These are phyloP conservation scores for Phytopythium ostracodes DNA, from an alignment of 352 stramenopile species.

Conservation along the genomic window DNA sequence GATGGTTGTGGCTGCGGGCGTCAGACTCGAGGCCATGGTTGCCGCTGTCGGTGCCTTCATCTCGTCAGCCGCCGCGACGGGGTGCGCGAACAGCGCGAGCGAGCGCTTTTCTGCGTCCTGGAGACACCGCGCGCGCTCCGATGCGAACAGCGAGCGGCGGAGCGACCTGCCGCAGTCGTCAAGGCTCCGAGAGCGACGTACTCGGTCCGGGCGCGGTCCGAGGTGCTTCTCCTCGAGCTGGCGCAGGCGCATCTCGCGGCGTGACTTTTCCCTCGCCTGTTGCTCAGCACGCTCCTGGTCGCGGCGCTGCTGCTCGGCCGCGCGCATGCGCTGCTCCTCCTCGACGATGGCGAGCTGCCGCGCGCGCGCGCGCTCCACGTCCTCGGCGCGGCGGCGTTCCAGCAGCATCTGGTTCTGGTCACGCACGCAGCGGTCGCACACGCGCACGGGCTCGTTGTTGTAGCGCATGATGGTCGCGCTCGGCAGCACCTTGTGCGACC, in stretches of 20 bases:
- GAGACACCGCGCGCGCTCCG: conserved; percentile 50
- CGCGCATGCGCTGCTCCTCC: conserved; percentile 56
- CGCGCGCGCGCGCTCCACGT: conserved; percentile 67
- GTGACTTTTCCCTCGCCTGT: conserved; percentile 26
- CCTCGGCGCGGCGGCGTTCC: conserved; percentile 58
- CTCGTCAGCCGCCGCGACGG: conserved; percentile 10
- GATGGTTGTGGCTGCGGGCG: conserved; percentile 31
- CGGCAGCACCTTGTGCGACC: conserved; percentile 75
- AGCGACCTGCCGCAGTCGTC: conserved; percentile 38
- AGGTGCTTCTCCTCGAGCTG: conserved; percentile 58
- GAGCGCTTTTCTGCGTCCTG: conserved; percentile 57
- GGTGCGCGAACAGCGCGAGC: conserved; percentile 34
- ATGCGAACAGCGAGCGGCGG: conserved; percentile 24
- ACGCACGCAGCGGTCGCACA: conserved; percentile 77
- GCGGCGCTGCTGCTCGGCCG: conserved; percentile 41
- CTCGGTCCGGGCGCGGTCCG: conserved; percentile 41
- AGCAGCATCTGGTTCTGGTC: conserved; percentile 74
- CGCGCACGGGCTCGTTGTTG: conserved; percentile 75
- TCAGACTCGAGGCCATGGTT: conserved; percentile 10
- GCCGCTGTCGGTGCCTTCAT: conserved; percentile 10
- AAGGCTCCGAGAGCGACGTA: conserved; percentile 42
- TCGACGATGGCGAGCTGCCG: conserved; percentile 68
- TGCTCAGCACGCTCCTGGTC: conserved; percentile 48
- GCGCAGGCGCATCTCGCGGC: conserved; percentile 38
- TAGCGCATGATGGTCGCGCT: conserved; percentile 58